phyloP scores from a whole-genome alignment of 140 eudicot genomes.

The Ambrosia hybrid region DNA sequence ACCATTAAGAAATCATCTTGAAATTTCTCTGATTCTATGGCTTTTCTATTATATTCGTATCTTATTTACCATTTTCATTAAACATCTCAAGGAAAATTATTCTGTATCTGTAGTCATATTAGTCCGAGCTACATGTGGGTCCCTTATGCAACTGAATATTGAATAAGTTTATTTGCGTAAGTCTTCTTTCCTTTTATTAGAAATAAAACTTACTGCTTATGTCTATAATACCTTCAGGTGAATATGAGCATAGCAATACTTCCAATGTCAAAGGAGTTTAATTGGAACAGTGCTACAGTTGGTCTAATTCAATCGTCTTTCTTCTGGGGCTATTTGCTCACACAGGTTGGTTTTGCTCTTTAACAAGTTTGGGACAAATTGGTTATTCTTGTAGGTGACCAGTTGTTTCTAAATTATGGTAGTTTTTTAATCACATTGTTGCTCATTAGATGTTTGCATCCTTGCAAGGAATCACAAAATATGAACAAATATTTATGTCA shows the following conservation, averaged over 20 bases:
- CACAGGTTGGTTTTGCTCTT: no score
- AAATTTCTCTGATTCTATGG: no score
- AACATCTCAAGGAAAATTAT: no score
- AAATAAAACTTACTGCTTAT: background rate
- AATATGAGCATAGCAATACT: slow-evolving; percentile 89
- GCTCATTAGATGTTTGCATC: slow-evolving; percentile 15
- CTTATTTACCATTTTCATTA: no score
- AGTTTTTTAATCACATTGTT: background rate
- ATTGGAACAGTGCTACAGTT: slow-evolving; percentile 93
- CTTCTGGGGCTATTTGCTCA: no score
- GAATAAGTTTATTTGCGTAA: no score
- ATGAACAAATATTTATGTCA: background rate
- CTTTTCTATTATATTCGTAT: no score
- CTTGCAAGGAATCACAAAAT: slow-evolving; percentile 2
- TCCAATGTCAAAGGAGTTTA: slow-evolving; percentile 88
- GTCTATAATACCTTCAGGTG: slow-evolving; percentile 49
- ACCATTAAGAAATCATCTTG: no score
- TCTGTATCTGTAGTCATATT: background rate
- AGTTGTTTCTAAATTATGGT: background rate
- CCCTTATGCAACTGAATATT: no score
- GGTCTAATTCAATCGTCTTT: slow-evolving; percentile 56
- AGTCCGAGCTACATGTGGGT: background rate
- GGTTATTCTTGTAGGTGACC: background rate
- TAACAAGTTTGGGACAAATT: background rate
- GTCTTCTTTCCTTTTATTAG: background rate